Evolutionary conservation across 2,329 filamentous ascomycete species (phyloP).

Genomic region (Phialophora tarda): DNA sequence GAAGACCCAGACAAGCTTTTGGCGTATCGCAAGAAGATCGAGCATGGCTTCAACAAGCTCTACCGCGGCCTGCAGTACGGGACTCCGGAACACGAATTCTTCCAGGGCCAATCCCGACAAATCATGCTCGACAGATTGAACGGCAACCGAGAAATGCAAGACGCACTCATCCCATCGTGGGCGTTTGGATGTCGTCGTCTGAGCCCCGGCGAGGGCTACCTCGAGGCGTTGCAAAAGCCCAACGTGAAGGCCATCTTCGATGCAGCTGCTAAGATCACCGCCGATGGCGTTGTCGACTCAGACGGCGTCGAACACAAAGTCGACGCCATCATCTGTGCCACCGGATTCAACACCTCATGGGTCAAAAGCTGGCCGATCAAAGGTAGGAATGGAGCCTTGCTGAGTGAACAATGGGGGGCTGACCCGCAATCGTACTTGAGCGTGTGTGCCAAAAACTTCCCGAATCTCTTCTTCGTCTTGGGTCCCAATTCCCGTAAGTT

Average conservation of each 20-base stretch:
- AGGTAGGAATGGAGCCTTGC: slow-evolving; percentile 5
- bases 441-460: slow-evolving; percentile 37
- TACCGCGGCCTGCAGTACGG: slow-evolving; percentile 20
- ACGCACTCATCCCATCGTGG: slow-evolving; percentile 37
- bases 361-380: slow-evolving; percentile 9
- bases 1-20: slow-evolving; percentile 25
- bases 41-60: slow-evolving; percentile 29
- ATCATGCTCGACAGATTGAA: slow-evolving; percentile 33
- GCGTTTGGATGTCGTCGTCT: slow-evolving; percentile 47
- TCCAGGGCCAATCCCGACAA: slow-evolving; percentile 8
- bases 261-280: slow-evolving; percentile 1
- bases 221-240: slow-evolving; percentile 34
- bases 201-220: slow-evolving; percentile 34
- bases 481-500: slow-evolving; percentile 38
- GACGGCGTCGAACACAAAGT: slow-evolving; percentile 6
- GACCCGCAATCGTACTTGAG: slow-evolving; percentile 41
- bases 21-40: slow-evolving; percentile 29
- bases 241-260: slow-evolving; percentile 9
- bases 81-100: slow-evolving; percentile 13
- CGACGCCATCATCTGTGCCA: slow-evolving; percentile 5
- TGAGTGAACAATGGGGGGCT: slow-evolving; percentile 42
- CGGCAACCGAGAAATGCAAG: slow-evolving; percentile 34
- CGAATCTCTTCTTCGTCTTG: slow-evolving; percentile 44
- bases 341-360: slow-evolving; percentile 4
- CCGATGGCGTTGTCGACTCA: slow-evolving; percentile 1